A percentile compares a stretch with the other conserved stretches of the same genome.
Conservation (phyloP, 768 basidiomycete species). For the Asterophora parasitica region DNA sequence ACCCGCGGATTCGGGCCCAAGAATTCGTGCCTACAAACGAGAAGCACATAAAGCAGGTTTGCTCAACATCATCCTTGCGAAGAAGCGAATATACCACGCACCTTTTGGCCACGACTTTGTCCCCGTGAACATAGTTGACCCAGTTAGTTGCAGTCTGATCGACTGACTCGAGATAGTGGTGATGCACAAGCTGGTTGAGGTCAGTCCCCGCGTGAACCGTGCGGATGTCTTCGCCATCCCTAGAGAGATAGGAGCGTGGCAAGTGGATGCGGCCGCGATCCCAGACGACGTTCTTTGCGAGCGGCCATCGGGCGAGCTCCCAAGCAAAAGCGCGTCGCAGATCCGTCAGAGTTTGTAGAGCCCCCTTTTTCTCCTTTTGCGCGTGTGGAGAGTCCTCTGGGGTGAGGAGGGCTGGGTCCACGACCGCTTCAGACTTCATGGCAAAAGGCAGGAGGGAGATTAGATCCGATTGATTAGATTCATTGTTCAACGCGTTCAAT, state of each 20-base stretch:
- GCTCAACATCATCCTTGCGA: no score
- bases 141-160: constrained; percentile 15
- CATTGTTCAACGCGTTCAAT: no score
- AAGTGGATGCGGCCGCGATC: constrained; percentile 31
- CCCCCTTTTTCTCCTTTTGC: constrained; percentile 20
- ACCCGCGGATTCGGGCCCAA: constrained; percentile 40
- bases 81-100: constrained; percentile 8
- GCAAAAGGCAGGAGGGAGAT: not conserved
- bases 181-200: constrained; percentile 34
- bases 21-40: constrained; percentile 33
- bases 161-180: constrained; percentile 18
- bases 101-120: constrained; percentile 27
- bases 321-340: constrained; percentile 32
- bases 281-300: constrained; percentile 27
- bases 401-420: constrained; percentile 13
- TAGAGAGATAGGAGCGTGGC: constrained; percentile 34
- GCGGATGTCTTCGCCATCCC: constrained; percentile 30
- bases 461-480: not conserved
- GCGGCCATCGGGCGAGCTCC: constrained; percentile 36
- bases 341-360: constrained; percentile 25
- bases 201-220: constrained; percentile 27
- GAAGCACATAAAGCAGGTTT: no score
- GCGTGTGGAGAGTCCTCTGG: constrained; percentile 17
- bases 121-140: constrained; percentile 32
- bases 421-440: constrained; percentile 12